Conservation (phyloP, 2,329 filamentous ascomycete genomes). For the Coniochaeta sp. region DNA sequence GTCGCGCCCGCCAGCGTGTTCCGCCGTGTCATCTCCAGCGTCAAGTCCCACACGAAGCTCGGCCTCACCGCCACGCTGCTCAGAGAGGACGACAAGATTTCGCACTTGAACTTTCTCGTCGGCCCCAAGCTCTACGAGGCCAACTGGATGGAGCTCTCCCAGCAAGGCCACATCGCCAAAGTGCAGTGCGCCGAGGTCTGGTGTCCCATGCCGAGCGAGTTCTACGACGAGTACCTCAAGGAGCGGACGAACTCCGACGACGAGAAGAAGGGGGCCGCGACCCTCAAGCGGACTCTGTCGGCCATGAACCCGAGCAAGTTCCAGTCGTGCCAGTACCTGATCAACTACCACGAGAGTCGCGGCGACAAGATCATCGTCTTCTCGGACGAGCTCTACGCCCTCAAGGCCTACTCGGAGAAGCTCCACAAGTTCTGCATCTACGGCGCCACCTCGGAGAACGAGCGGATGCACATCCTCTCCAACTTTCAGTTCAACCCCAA, state of each 20-base stretch:
- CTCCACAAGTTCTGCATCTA: constrained; percentile 86
- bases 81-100: constrained; percentile 97
- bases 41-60: constrained; percentile 92
- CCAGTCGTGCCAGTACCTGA: constrained; percentile 95
- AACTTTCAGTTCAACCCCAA: constrained; percentile 91
- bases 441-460: constrained; percentile 76
- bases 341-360: constrained; percentile 90
- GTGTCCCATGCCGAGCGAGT: constrained; percentile 99
- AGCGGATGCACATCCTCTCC: constrained; percentile 80
- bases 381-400: constrained; percentile 91
- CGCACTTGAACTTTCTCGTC: constrained; percentile 93
- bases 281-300: constrained; percentile 54
- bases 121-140: constrained; percentile 97
- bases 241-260: constrained; percentile 49
- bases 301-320: constrained; percentile 99
- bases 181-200: constrained; percentile 98
- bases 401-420: constrained; percentile 78
- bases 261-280: too few relatives aligned
- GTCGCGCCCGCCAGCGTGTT: constrained; percentile 97
- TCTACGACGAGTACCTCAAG: constrained; percentile 88
- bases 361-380: constrained; percentile 99
- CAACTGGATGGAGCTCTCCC: constrained; percentile 98
- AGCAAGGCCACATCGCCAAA: constrained; percentile 92
- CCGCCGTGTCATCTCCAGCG: constrained; percentile 82
- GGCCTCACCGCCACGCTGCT: constrained; percentile 90